Base-by-base conservation (phyloP, 2,329 filamentous ascomycete species). In the Apiospora aurea region DNA sequence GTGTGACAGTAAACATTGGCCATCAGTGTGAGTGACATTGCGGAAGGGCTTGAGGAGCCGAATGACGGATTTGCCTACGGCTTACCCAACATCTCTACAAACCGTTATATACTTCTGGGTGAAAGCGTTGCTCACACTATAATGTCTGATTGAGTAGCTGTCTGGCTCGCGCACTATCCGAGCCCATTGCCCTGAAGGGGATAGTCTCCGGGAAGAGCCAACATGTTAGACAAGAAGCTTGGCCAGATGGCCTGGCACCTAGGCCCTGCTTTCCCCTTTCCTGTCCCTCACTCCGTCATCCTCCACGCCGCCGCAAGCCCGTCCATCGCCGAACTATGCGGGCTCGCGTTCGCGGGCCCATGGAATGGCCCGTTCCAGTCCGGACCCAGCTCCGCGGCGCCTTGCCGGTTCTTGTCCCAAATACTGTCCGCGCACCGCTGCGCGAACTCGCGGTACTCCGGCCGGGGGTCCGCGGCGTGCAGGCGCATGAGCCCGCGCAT, bases 401-500 rank as follows among this genome's bases (percentile, higher is more conserved):
- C 70, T 73, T 80, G 80, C 57, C 78, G 79, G 67, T 81, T 80
- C 53, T 79, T 79, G 41, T 75, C 76, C 77, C 79, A 81, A 68
- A 81, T 80, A 24, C 77, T 72, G 70, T 80, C 77, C 46, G 79
- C 79, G 44, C 85, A 85, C 26, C 72, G 75, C 66, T 79, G 76
- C 11, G 80, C 74, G 72, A 79, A 81, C 72, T 80, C 77, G 34
- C 79, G 81, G 76, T 87, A 89, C 5, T 75, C 75, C 2, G 83
- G 79, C 68, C 85, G 81, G 1, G 86, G 86, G 0, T 83, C 83
- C 1, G 80, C 85, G 6, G 81, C 77, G 13, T 91, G 84, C 71
- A 94, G 79, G 57, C 86, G 85, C 70, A 84, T 82, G 49, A 94
- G 79, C 75, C 92, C 92, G 4, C 92, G 86, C 71, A 89, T 86